These are phyloP conservation scores for Fusarium sp. DNA, from an alignment of 2,329 filamentous ascomycete genomes.

Conservation along the genomic window DNA sequence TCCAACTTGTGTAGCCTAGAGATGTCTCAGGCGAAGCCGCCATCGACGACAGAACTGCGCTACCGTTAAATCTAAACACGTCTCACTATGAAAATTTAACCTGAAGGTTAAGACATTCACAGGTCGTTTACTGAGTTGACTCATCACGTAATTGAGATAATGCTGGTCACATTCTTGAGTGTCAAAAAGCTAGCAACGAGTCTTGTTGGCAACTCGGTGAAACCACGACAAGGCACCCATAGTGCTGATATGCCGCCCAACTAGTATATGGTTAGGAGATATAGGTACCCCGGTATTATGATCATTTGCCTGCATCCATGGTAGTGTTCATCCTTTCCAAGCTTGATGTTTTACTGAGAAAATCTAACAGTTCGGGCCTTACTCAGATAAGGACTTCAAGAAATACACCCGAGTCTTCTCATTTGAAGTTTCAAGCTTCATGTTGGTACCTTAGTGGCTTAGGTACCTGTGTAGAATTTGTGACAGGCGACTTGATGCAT, in stretches of 20 bases:
- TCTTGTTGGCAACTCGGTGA: not conserved
- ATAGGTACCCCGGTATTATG: not conserved
- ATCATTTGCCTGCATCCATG: not conserved
- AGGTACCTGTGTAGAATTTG: not conserved
- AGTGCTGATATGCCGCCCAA: not conserved
- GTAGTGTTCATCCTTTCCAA: not conserved
- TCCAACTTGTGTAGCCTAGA: not conserved
- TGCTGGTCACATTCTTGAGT: not conserved
- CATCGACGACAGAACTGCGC: not conserved
- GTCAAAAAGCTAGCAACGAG: not conserved
- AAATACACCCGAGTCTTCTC: not conserved
- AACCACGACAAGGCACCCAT: not conserved
- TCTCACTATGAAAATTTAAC: slow-evolving; percentile 5
- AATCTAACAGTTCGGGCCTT: not conserved
- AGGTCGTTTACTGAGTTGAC: not conserved
- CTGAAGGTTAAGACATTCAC: not conserved
- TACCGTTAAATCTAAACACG: slow-evolving; percentile 1
- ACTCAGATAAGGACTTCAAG: not conserved
- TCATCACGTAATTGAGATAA: not conserved
- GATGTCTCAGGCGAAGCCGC: not conserved
- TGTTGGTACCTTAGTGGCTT: not conserved
- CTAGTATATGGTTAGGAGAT: not conserved
- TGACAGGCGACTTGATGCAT: not conserved
- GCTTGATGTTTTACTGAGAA: not conserved
- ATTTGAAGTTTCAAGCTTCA: not conserved